phyloP scores from a whole-genome alignment of 441 rosid species.

The Theobroma grandiflorum region DNA sequence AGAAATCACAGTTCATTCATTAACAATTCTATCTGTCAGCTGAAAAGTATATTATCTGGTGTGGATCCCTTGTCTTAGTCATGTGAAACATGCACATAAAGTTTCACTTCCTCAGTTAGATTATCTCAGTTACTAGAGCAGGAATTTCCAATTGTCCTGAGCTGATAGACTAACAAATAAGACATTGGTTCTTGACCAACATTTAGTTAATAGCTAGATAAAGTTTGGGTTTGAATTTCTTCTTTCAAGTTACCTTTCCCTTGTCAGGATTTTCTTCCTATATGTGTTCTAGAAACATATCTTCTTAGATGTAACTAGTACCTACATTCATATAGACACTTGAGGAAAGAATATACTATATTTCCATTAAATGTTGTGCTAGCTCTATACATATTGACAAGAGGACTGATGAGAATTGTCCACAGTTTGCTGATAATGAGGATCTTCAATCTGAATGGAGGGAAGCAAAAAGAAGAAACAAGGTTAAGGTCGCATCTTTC shows the following conservation, averaged over 20 bases:
- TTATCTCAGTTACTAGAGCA: neutral
- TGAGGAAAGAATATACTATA: neutral
- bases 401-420: conserved; percentile 11
- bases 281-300: neutral
- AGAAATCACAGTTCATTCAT: too few species aligned
- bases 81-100: neutral
- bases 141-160: neutral
- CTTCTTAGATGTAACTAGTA: neutral
- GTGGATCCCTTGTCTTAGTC: too few species aligned
- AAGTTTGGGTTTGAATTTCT: neutral
- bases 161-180: neutral
- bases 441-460: conserved; percentile 85
- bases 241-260: too few species aligned
- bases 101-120: neutral
- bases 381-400: neutral
- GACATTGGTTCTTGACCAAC: neutral
- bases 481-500: conserved; percentile 79
- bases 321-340: neutral
- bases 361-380: neutral
- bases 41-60: too few species aligned
- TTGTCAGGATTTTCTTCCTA: too few species aligned
- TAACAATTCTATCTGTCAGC: too few species aligned
- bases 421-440: conserved; percentile 73
- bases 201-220: neutral
- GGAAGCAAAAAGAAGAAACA: conserved; percentile 80